Conservation (phyloP, 139 green algal genomes). For the Coelastrella sp. region DNA sequence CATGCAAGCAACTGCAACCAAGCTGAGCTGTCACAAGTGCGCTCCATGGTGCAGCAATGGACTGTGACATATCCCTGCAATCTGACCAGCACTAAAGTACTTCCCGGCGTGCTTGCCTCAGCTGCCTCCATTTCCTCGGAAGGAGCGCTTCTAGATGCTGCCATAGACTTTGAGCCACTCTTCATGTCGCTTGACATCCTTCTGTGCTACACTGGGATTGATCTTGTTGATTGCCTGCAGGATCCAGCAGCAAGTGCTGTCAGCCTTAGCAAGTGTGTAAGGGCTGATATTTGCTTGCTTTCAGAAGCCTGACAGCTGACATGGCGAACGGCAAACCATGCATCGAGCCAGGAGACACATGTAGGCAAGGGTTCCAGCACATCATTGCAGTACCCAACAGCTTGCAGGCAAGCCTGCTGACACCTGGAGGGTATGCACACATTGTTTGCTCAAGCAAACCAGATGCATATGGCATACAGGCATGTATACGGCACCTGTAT, state of each 20-base stretch:
- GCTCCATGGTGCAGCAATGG: too few species aligned
- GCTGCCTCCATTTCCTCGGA: too few species aligned
- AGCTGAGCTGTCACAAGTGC: too few species aligned
- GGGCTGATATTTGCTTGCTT: neutral
- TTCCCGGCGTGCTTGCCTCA: too few species aligned
- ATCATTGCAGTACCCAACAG: neutral
- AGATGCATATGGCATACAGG: neutral
- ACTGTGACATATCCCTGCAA: too few species aligned
- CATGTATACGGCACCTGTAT: constrained; percentile 9
- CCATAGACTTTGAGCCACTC: constrained; percentile 84
- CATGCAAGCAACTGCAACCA: too few species aligned
- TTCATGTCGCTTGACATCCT: constrained; percentile 86
- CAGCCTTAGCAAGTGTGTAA: neutral
- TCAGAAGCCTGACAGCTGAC: neutral
- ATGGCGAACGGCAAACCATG: neutral
- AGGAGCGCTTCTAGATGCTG: constrained; percentile 48
- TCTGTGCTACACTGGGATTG: constrained; percentile 81
- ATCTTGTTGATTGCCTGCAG: constrained; percentile 83
- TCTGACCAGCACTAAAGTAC: too few species aligned
- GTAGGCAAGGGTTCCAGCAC: neutral
- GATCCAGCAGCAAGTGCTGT: neutral
- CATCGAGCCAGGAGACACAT: neutral
- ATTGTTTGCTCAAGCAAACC: neutral
- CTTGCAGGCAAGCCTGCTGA: neutral
- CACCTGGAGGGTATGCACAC: neutral